Evolutionary conservation across 2,329 filamentous ascomycete genomes (phyloP), one percentile per base, ranked within the genome.

Genomic region (Colletotrichum tropicicola): DNA sequence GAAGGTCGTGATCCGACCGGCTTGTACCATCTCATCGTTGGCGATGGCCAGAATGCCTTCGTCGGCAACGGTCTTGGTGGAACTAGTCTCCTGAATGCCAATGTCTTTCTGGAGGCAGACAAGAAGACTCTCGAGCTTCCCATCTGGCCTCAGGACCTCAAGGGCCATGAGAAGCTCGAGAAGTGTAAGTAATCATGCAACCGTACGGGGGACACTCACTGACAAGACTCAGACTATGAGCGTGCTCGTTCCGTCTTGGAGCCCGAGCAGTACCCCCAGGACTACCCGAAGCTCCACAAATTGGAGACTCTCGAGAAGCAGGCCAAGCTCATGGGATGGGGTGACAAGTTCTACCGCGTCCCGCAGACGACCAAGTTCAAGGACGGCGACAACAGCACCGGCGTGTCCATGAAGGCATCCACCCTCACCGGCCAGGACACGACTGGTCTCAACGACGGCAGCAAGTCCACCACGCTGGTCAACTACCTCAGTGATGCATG

Each of bases 401-500:
- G 89, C 8, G 87, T 91, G 3, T 80, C 86, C 67, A 90, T 91
- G 89, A 78, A 81, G 19, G 80, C 84, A 0, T 90, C 87, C 0
- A 82, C 83, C 0, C 77, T 89, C 15, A 87, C 86, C 0, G 89
- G 89, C 1, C 87, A 89, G 73, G 89, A 92, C 67, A 76, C 75
- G 28, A 91, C 88, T 0, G 89, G 89, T 0, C 68, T 90, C 60
- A 91, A 91, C 68, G 89, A 91, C 72, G 88, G 88, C 3, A 90
- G 87, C 30, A 91, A 91, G 75, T 90, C 84, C 21, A 89, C 85
- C 7, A 90, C 87, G 0, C 79, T 89, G 1, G 87, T 90, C 35
- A 92, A 89, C 1, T 92, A 92, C 70, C 78, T 92, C 9, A 83
- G 86, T 7, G 89, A 92, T 73, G 89, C 89, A 1, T 91, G 89